Evolutionary conservation across 345 rosid species (phyloP).

Genomic region (Ceriops tagal): DNA sequence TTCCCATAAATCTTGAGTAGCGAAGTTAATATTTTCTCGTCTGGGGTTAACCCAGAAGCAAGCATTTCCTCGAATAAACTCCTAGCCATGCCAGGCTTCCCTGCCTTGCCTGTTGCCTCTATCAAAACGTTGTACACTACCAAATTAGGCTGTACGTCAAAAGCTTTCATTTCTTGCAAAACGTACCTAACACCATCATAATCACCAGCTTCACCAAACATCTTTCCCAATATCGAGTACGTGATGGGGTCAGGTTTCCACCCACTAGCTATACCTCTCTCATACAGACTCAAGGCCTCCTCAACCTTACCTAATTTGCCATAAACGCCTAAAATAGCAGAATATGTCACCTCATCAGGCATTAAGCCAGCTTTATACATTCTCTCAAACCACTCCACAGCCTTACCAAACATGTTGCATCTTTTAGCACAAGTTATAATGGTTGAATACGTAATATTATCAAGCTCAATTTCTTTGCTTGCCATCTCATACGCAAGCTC

Average conservation of each 20-base stretch:
- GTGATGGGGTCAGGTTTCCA: constrained; percentile 85
- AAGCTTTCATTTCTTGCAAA: constrained; percentile 71
- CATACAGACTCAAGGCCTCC: constrained; percentile 83
- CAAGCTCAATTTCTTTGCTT: constrained; percentile 63
- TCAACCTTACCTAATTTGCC: constrained; percentile 75
- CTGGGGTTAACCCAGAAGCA: constrained; percentile 61
- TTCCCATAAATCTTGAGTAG: constrained; percentile 83
- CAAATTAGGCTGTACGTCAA: constrained; percentile 75
- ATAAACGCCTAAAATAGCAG: constrained; percentile 77
- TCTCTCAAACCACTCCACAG: constrained; percentile 89
- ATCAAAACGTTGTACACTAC: constrained; percentile 79
- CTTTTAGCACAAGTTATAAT: constrained; percentile 85
- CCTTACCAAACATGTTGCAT: constrained; percentile 64
- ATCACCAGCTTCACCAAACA: constrained; percentile 90
- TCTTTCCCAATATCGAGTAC: constrained; percentile 76
- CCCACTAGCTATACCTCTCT: constrained; percentile 86
- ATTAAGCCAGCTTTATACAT: constrained; percentile 87
- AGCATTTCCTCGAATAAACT: constrained; percentile 77
- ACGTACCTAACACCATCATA: constrained; percentile 94
- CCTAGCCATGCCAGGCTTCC: constrained; percentile 86
- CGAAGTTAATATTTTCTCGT: constrained; percentile 76
- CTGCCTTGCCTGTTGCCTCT: constrained; percentile 85
- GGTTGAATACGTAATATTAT: constrained; percentile 92
- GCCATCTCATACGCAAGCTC: constrained; percentile 83
- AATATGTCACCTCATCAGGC: constrained; percentile 96